Conservation (phyloP, 768 basidiomycete genomes). For the Galerina marginata region DNA sequence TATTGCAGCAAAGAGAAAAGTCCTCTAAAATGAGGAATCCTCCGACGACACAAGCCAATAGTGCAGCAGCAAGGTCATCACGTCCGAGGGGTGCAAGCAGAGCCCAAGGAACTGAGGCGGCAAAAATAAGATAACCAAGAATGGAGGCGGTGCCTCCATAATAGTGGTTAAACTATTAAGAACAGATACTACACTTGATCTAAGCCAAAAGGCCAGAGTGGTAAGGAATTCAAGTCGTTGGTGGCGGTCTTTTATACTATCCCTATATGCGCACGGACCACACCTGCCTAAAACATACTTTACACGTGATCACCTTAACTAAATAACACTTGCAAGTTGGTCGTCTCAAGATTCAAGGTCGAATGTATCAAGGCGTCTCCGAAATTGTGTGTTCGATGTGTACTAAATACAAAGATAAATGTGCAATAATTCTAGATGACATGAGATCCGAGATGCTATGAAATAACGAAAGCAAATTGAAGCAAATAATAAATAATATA, state of each 20-base stretch:
- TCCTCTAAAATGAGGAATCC: constrained; percentile 43
- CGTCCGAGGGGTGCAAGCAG: constrained; percentile 62
- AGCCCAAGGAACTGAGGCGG: constrained; percentile 56
- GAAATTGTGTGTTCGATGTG: too few species aligned
- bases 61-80: constrained; percentile 65
- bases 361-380: too few species aligned
- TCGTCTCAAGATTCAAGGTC: too few species aligned
- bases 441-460: neutral
- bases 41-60: constrained; percentile 68
- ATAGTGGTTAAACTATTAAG: constrained; percentile 83
- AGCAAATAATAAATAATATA: neutral
- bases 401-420: neutral
- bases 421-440: neutral
- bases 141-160: constrained; percentile 59
- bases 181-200: constrained; percentile 99
- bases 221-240: constrained; percentile 48
- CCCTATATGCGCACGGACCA: constrained; percentile 23
- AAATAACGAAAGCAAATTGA: constrained; percentile 5
- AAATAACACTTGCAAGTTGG: neutral
- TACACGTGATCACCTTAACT: neutral
- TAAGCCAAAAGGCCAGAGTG: constrained; percentile 96
- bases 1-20: constrained; percentile 36
- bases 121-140: constrained; percentile 63
- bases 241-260: constrained; percentile 31
- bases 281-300: neutral